Evolutionary conservation across 768 basidiomycete species (phyloP).

Genomic region (Psilocybe subaeruginosa): DNA sequence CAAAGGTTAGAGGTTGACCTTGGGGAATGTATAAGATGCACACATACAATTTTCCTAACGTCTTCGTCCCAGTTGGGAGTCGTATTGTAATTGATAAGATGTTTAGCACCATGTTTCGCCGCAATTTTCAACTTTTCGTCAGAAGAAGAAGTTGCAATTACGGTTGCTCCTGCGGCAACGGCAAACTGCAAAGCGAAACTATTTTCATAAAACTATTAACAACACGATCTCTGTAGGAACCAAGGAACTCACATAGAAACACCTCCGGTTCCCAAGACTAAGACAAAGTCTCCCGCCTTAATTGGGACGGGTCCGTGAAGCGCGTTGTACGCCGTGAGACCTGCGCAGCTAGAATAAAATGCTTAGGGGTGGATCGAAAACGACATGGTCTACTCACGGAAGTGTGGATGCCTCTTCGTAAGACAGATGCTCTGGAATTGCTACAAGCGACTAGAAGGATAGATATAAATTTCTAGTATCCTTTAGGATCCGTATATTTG

Average conservation of each 20-base stretch:
- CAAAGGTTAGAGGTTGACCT: not conserved
- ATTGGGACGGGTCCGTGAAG: constrained; percentile 50
- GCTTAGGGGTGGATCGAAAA: not conserved
- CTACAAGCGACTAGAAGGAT: constrained; percentile 45
- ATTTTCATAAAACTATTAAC: not conserved
- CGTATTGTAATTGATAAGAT: constrained; percentile 66
- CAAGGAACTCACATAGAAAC: constrained; percentile 48
- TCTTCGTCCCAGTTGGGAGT: constrained; percentile 62
- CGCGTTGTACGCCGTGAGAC: constrained; percentile 67
- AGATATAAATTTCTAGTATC: not conserved
- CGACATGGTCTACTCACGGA: constrained; percentile 38
- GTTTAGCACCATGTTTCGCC: constrained; percentile 52
- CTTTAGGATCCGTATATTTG: not conserved
- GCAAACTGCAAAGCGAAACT: constrained; percentile 66
- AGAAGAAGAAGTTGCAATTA: constrained; percentile 70
- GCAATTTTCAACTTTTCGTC: constrained; percentile 62
- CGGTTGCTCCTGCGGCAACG: constrained; percentile 61
- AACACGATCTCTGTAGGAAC: not conserved
- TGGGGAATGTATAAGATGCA: not conserved
- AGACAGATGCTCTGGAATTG: constrained; percentile 57
- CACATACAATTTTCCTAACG: constrained; percentile 43
- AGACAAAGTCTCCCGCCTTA: constrained; percentile 62
- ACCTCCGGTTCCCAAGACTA: constrained; percentile 62
- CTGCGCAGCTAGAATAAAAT: constrained; percentile 48
- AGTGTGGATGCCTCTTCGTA: constrained; percentile 70